Percentiles rank a stretch among this genome's conserved stretches.
Evolutionary conservation across 106 monocot genomes (phyloP).

Genomic region (Dendrobium huoshanense): DNA sequence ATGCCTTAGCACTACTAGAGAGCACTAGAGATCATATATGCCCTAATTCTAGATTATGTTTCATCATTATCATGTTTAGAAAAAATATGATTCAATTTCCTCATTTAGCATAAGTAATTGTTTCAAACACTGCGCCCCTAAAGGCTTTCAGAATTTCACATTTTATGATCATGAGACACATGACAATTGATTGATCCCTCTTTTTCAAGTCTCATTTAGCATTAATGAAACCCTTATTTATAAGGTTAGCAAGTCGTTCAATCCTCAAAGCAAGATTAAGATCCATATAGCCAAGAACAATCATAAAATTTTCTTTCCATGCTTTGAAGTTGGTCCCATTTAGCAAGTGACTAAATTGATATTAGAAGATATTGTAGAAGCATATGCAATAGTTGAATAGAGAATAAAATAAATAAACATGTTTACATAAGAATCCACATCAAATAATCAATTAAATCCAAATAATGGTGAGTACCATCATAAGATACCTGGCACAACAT

Average conservation of each 20-base stretch:
- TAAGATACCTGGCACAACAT: too few relatives aligned
- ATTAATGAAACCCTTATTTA: background rate
- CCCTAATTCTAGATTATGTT: background rate
- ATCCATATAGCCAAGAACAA: slow-evolving; percentile 16
- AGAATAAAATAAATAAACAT: slow-evolving; percentile 1
- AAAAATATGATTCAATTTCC: slow-evolving; percentile 11
- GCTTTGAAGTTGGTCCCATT: slow-evolving; percentile 8
- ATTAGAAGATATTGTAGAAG: slow-evolving; percentile 2
- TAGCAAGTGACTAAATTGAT: background rate
- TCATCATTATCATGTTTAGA: slow-evolving; percentile 12
- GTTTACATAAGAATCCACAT: too few relatives aligned
- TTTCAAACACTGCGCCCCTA: background rate
- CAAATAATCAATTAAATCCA: too few relatives aligned
- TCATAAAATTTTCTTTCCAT: slow-evolving; percentile 13
- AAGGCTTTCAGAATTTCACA: background rate
- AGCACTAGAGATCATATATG: too few relatives aligned
- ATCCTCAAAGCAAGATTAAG: slow-evolving; percentile 13
- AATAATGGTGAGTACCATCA: too few relatives aligned
- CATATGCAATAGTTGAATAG: background rate
- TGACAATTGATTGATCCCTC: background rate
- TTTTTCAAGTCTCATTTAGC: background rate
- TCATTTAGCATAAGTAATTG: background rate
- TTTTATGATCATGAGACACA: slow-evolving; percentile 11
- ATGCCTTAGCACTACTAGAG: too few relatives aligned
- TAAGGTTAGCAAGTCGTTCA: background rate